A percentile compares a stretch with the other conserved stretches of the same genome.
These are phyloP conservation scores for Colletotrichum noveboracense DNA, from an alignment of 2,329 filamentous ascomycete species.

Conservation along the genomic window DNA sequence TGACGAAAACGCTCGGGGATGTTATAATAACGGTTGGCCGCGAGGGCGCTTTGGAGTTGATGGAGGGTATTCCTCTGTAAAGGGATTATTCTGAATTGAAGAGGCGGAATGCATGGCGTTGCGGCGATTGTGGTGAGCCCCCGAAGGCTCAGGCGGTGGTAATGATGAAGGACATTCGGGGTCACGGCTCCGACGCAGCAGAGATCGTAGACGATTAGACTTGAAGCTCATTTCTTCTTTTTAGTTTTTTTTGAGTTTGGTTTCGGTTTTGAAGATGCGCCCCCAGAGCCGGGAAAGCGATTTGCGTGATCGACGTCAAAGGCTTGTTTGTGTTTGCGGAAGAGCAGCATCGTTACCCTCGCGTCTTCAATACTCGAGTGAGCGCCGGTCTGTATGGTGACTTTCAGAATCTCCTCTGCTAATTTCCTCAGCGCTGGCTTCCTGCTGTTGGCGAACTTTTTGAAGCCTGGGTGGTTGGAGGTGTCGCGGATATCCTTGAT, in stretches of 20 bases:
- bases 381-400: conserved; percentile 67
- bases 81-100: neutral
- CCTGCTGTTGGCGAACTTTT: conserved; percentile 69
- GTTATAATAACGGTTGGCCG: conserved; percentile 74
- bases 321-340: conserved; percentile 78
- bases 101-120: neutral
- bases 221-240: conserved; percentile 42
- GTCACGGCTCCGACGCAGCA: neutral
- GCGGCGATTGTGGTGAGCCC: neutral
- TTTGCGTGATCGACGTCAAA: conserved; percentile 84
- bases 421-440: conserved; percentile 71
- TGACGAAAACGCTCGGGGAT: conserved; percentile 74
- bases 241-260: conserved; percentile 46
- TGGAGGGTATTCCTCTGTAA: conserved; percentile 72
- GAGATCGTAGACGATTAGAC: neutral
- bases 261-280: conserved; percentile 27
- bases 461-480: conserved; percentile 76
- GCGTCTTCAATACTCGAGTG: conserved; percentile 82
- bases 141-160: neutral
- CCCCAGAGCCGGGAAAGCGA: conserved; percentile 53
- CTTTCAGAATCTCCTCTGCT: conserved; percentile 59
- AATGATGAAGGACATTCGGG: neutral
- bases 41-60: conserved; percentile 69
- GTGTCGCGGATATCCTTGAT: conserved; percentile 84
- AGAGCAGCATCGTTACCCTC: conserved; percentile 87